Percentiles rank a stretch among this genome's conserved stretches.
Conservation (phyloP, 2,329 filamentous ascomycete species). For the Stagonosporopsis vannaccii region DNA sequence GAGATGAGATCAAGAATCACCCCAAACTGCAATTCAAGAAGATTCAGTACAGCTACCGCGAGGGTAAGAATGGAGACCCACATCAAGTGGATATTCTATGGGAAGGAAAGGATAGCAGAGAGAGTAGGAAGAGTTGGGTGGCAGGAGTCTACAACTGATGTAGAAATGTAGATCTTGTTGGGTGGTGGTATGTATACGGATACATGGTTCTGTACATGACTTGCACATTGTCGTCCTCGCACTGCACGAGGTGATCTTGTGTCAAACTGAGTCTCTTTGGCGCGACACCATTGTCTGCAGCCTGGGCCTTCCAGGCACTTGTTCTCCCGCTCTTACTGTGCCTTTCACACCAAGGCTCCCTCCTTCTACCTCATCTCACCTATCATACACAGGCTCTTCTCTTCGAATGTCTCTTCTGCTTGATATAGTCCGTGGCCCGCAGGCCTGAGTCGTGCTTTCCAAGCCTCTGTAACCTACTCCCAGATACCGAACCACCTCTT, state of each 20-base stretch:
- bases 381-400: slow-evolving; percentile 4
- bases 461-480: slow-evolving; percentile 41
- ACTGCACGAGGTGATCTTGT: not conserved
- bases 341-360: not conserved
- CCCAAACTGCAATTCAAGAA: slow-evolving; percentile 33
- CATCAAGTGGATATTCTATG: slow-evolving; percentile 39
- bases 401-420: not conserved
- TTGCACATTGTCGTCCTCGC: not conserved
- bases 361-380: not conserved
- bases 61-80: slow-evolving; percentile 33
- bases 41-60: slow-evolving; percentile 39
- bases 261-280: not conserved
- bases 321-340: not conserved
- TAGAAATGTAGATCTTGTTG: not conserved
- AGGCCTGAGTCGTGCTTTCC: not conserved
- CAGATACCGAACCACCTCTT: slow-evolving; percentile 91
- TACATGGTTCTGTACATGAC: slow-evolving; percentile 18
- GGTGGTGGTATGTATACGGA: slow-evolving; percentile 8
- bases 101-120: slow-evolving; percentile 29
- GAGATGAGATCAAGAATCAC: slow-evolving; percentile 39
- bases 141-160: slow-evolving; percentile 32
- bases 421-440: not conserved
- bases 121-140: slow-evolving; percentile 34
- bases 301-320: not conserved
- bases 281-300: not conserved